Conservation (phyloP, 495 filamentous ascomycete species). For the Staphylotrichum longicolle region DNA sequence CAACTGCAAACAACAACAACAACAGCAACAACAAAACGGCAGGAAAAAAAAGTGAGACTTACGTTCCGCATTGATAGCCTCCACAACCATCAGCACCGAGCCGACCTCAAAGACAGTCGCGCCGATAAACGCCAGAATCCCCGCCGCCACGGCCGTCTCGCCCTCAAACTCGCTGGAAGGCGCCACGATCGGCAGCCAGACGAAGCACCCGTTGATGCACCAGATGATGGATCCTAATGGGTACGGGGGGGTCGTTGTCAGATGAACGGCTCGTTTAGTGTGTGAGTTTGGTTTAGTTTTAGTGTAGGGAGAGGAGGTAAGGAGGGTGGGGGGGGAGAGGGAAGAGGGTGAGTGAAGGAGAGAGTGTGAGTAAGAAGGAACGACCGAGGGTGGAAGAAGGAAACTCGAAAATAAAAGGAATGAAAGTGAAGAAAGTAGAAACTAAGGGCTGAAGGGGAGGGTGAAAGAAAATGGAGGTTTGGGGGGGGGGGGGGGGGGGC, state of each 20-base stretch:
- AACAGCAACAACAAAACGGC: too few species aligned
- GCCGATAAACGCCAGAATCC: constrained; percentile 34
- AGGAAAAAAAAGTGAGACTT: not conserved
- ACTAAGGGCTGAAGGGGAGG: not conserved
- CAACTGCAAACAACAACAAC: too few species aligned
- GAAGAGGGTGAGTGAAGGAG: not conserved
- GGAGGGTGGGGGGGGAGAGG: not conserved
- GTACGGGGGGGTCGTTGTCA: not conserved
- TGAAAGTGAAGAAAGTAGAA: not conserved
- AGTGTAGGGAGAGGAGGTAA: not conserved
- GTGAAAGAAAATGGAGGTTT: too few species aligned
- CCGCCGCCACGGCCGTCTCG: constrained; percentile 51
- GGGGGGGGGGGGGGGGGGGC: too few species aligned
- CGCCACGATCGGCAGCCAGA: constrained; percentile 57
- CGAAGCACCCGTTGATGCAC: constrained; percentile 69
- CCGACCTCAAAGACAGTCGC: constrained; percentile 69
- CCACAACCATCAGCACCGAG: constrained; percentile 61
- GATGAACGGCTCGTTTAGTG: too few species aligned
- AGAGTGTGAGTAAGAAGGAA: not conserved
- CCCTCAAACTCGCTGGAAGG: constrained; percentile 54
- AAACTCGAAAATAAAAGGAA: not conserved
- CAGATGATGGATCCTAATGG: constrained; percentile 53
- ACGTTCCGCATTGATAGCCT: constrained; percentile 66
- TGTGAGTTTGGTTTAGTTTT: too few species aligned
- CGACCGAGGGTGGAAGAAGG: not conserved